Percentiles rank a stretch among this genome's conserved stretches.
Evolutionary conservation across 2,329 filamentous ascomycete species (phyloP).

Genomic region (Penicillium occitanis): DNA sequence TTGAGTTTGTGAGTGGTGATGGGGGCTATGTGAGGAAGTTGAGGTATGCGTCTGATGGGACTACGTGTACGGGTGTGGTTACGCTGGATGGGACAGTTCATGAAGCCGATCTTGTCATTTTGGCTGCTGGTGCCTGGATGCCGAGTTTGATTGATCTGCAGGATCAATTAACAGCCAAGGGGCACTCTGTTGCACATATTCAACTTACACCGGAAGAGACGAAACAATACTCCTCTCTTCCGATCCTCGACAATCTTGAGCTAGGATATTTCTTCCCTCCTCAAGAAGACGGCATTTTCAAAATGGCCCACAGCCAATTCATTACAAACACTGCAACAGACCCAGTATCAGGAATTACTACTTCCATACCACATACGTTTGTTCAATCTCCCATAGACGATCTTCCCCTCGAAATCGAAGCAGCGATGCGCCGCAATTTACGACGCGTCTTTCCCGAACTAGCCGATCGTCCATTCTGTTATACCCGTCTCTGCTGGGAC

Average conservation of each 20-base stretch:
- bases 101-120: conserved; percentile 54
- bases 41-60: neutral
- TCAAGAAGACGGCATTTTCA: conserved; percentile 51
- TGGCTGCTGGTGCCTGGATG: conserved; percentile 59
- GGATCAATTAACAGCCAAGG: conserved; percentile 58
- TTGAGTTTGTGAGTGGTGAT: conserved; percentile 28
- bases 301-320: conserved; percentile 62
- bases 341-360: conserved; percentile 10
- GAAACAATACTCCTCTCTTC: conserved; percentile 51
- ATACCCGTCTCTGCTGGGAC: conserved; percentile 58
- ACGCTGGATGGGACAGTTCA: conserved; percentile 50
- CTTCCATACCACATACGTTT: conserved; percentile 15
- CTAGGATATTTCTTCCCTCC: conserved; percentile 19
- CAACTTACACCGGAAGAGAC: conserved; percentile 53
- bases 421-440: conserved; percentile 18
- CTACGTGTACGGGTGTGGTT: conserved; percentile 43
- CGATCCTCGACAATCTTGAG: conserved; percentile 48
- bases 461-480: conserved; percentile 23
- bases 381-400: conserved; percentile 14
- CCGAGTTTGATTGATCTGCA: conserved; percentile 50
- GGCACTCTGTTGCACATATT: conserved; percentile 60
- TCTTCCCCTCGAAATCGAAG: conserved; percentile 16
- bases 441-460: conserved; percentile 17
- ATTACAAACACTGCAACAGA: conserved; percentile 53
- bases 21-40: conserved; percentile 13